Base-by-base conservation (phyloP, 2,329 filamentous ascomycete species). In the Pyricularia sp. region DNA sequence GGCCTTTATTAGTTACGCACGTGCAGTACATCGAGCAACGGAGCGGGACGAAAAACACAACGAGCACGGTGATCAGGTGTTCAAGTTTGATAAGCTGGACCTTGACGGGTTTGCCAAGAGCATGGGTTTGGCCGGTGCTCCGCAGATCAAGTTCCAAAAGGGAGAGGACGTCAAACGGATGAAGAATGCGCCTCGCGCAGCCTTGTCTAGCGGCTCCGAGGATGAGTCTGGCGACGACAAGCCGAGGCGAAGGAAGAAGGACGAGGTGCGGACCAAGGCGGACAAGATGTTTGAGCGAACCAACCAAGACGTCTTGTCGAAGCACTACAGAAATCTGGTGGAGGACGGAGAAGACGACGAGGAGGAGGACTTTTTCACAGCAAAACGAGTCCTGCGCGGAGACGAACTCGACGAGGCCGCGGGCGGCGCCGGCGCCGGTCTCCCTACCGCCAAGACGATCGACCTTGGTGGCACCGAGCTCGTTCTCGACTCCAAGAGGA, bases 241-340 rank as follows among this genome's bases (percentile, higher is more conserved):
- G 42, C 84, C 85, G 74, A 81, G 82, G 72, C 80, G 82, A 70
- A 88, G 86, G 77, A 88, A 89, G 79, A 90, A 92, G 80, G 83
- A 85, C 12, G 86, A 89, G 73, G 92, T 97, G 23, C 88, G 93
- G 71, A 99, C 96, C 36, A 98, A 97, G 79, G 96, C 97, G 77
- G 93, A 99, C 79, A 90, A 93, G 73, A 98, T 99, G 95, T 97
- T 98, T 79, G 94, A 97, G 82, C 86, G 95, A 70, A 92, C 91
- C 74, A 99, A 99, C 79, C 94, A 98, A 79, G 94, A 97, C 76
- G 92, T 99, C 36, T 81, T 99, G 72, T 94, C 94, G n/a, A 89
- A 90, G 69, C 95, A 99, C 80, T 98, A 97, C 82, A 88, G 88
- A 70, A 97, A 94, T 76, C 85, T 99, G 71, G 89, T 98, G 70